Evolutionary conservation across 352 stramenopile genomes (phyloP).

Genomic region (Phytopythium oedochilum): DNA sequence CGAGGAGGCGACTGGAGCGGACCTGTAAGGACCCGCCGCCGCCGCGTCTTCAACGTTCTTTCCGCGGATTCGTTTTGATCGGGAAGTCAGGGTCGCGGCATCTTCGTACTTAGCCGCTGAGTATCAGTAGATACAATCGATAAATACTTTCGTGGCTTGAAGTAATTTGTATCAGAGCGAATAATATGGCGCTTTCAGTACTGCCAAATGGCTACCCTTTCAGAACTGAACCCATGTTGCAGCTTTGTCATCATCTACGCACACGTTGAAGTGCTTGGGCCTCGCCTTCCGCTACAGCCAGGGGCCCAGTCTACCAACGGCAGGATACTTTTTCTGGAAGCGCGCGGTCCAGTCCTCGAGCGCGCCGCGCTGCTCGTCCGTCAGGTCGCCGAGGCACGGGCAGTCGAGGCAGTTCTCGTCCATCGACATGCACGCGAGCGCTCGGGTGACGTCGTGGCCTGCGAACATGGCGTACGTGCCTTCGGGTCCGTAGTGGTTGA

Average conservation of each 20-base stretch:
- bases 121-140: not conserved
- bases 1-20: not conserved
- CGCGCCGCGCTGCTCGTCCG: constrained; percentile 79
- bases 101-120: constrained; percentile 1
- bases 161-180: not conserved
- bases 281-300: not conserved
- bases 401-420: constrained; percentile 86
- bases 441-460: constrained; percentile 90
- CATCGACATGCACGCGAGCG: constrained; percentile 95
- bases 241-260: no score
- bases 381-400: constrained; percentile 74
- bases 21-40: not conserved
- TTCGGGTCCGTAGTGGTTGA: constrained; percentile 89
- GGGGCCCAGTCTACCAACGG: constrained; percentile 61
- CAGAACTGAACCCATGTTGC: no score
- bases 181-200: no score
- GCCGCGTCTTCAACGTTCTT: constrained; percentile 7
- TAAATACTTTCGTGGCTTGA: not conserved
- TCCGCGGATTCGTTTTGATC: not conserved
- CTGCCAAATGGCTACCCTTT: no score
- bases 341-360: constrained; percentile 93
- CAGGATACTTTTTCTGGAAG: constrained; percentile 91
- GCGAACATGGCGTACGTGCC: constrained; percentile 93
- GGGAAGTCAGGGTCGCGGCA: no score
- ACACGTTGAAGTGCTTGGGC: no score